Percentiles rank a stretch among this genome's conserved stretches.
Conservation (phyloP, 2,329 filamentous ascomycete genomes). For the Decorospora gaudefroyi region DNA sequence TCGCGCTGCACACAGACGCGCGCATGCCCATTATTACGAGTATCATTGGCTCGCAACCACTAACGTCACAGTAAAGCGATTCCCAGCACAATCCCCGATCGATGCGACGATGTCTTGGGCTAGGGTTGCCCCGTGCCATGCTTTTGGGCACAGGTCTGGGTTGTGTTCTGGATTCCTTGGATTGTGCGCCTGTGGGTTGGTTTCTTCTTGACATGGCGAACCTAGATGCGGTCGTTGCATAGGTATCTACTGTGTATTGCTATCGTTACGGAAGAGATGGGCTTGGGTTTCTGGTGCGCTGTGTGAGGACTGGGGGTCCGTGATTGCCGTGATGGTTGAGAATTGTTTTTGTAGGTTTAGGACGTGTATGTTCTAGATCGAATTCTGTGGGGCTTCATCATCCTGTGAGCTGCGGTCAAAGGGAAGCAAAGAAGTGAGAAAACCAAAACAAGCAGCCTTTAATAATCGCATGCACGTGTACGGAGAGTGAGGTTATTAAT, state of each 20-base stretch:
- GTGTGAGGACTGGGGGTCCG: not conserved
- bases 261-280: slow-evolving; percentile 7
- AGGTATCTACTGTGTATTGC: not conserved
- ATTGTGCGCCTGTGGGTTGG: slow-evolving; percentile 2
- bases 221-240: slow-evolving; percentile 1
- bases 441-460: too few relatives aligned
- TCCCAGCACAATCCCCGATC: slow-evolving; percentile 18
- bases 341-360: not conserved
- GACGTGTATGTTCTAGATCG: too few relatives aligned
- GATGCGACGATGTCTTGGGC: slow-evolving; percentile 4
- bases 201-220: not conserved
- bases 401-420: slow-evolving; percentile 4
- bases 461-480: too few relatives aligned
- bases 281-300: too few relatives aligned
- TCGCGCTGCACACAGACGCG: slow-evolving; percentile 13
- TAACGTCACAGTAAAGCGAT: slow-evolving; percentile 14
- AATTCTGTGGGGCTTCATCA: too few relatives aligned
- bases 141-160: too few relatives aligned
- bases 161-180: too few relatives aligned
- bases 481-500: too few relatives aligned
- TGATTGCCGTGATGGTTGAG: slow-evolving; percentile 3
- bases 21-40: not conserved
- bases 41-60: not conserved
- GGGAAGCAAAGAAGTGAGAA: too few relatives aligned
- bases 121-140: not conserved